phyloP scores from a whole-genome alignment of 1,284 basidiomycete species.

The Marasmius tenuissimus region DNA sequence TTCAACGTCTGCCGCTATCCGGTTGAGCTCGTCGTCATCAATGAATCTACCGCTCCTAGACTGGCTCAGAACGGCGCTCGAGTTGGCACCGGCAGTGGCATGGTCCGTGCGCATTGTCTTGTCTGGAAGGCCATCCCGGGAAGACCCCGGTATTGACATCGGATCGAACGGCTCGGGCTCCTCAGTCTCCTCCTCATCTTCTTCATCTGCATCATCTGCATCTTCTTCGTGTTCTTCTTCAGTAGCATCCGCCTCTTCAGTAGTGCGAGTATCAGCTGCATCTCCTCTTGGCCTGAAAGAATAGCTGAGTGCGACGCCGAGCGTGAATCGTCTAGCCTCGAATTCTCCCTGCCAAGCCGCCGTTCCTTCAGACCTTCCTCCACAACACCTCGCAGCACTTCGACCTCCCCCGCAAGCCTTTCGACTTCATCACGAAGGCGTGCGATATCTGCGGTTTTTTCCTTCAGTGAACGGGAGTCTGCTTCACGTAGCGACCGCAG shows the following conservation, averaged over 20 bases:
- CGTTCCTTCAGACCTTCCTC: constrained; percentile 80
- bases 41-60: constrained; percentile 36
- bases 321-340: background rate
- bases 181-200: constrained; percentile 21
- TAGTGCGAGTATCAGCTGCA: background rate
- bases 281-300: background rate
- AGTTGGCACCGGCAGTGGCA: constrained; percentile 37
- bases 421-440: constrained; percentile 69
- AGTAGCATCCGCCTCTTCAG: background rate
- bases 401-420: constrained; percentile 76
- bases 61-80: constrained; percentile 4
- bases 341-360: constrained; percentile 35
- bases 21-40: constrained; percentile 48
- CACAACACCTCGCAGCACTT: constrained; percentile 78
- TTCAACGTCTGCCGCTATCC: constrained; percentile 57
- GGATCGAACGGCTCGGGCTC: constrained; percentile 33
- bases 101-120: constrained; percentile 49
- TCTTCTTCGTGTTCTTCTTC: constrained; percentile 11
- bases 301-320: background rate
- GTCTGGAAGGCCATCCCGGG: constrained; percentile 26
- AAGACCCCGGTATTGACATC: constrained; percentile 30
- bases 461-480: constrained; percentile 58
- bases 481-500: constrained; percentile 63
- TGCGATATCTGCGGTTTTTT: constrained; percentile 64
- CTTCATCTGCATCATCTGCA: constrained; percentile 25